phyloP scores from a whole-genome alignment of 148 eudicot species.

The Nyssa sinensis region DNA sequence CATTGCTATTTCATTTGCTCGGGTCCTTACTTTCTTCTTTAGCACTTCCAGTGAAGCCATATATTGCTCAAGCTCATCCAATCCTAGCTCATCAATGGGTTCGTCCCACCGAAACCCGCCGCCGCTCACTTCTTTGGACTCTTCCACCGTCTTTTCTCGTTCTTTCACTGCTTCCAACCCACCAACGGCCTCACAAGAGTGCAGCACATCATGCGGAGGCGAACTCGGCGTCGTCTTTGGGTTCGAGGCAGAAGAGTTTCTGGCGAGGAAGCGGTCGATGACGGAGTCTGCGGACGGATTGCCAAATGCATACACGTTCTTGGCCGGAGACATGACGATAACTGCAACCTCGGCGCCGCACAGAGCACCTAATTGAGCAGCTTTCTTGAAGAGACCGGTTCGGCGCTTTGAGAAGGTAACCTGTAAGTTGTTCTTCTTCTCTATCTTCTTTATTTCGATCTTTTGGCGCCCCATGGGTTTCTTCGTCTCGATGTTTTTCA shows the following conservation, averaged over 20 bases:
- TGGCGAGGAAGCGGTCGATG: constrained; percentile 1
- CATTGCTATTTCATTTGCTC: not conserved
- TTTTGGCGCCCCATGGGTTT: not conserved
- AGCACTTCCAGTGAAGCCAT: not conserved
- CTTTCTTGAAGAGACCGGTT: constrained; percentile 16
- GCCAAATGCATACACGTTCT: constrained; percentile 10
- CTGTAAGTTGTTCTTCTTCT: constrained; percentile 6
- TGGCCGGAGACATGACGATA: not conserved
- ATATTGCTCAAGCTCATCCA: constrained; percentile 12
- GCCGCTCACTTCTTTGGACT: not conserved
- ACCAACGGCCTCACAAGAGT: too few species aligned
- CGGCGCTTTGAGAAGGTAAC: constrained; percentile 22
- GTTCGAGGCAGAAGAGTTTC: too few species aligned
- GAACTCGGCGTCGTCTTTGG: too few species aligned
- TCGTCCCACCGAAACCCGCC: constrained; percentile 12
- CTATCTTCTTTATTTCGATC: constrained; percentile 13
- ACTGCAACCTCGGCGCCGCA: constrained; percentile 16
- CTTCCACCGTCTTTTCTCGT: not conserved
- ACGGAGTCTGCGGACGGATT: not conserved
- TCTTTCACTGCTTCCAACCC: too few species aligned
- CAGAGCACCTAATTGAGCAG: constrained; percentile 10
- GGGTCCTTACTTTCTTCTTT: constrained; percentile 4
- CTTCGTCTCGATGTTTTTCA: not conserved
- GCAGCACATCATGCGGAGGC: too few species aligned
- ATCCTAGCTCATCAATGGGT: constrained; percentile 9